A percentile compares a stretch with the other conserved stretches of the same genome.
Evolutionary conservation across 2,329 filamentous ascomycete species (phyloP).

Genomic region (Alternaria hordeiaustralica): DNA sequence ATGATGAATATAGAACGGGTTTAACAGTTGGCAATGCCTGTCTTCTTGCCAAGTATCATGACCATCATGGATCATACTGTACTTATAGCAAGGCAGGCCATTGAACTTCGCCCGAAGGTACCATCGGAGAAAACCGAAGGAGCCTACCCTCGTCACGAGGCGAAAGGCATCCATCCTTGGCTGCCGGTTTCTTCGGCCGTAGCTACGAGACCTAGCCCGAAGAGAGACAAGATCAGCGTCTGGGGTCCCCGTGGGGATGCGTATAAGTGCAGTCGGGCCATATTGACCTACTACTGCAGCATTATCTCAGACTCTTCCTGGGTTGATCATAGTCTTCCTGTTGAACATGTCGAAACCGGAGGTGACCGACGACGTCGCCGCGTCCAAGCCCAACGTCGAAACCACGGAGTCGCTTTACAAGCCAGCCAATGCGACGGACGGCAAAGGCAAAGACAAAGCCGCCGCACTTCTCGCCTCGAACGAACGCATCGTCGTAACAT

Average conservation of each 20-base stretch:
- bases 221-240: conserved; percentile 15
- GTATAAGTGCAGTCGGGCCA: conserved; percentile 16
- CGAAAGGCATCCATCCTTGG: background rate
- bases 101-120: background rate
- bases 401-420: conserved; percentile 38
- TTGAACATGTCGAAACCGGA: conserved; percentile 27
- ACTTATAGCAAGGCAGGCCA: conserved; percentile 10
- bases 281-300: conserved; percentile 12
- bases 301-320: background rate
- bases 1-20: conserved; percentile 38
- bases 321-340: background rate
- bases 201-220: background rate
- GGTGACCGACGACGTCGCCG: background rate
- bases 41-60: background rate
- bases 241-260: conserved; percentile 38
- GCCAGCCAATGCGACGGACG: conserved; percentile 6
- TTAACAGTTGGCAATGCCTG: background rate
- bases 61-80: background rate
- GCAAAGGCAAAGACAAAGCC: conserved; percentile 54
- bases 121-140: background rate
- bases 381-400: conserved; percentile 31
- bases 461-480: conserved; percentile 57
- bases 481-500: conserved; percentile 56
- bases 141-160: background rate
- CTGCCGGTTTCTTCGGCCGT: conserved; percentile 21